Percentiles rank a stretch among this genome's conserved stretches.
Evolutionary conservation across 2,329 filamentous ascomycete genomes (phyloP).

Genomic region (Aureobasidium sp.): DNA sequence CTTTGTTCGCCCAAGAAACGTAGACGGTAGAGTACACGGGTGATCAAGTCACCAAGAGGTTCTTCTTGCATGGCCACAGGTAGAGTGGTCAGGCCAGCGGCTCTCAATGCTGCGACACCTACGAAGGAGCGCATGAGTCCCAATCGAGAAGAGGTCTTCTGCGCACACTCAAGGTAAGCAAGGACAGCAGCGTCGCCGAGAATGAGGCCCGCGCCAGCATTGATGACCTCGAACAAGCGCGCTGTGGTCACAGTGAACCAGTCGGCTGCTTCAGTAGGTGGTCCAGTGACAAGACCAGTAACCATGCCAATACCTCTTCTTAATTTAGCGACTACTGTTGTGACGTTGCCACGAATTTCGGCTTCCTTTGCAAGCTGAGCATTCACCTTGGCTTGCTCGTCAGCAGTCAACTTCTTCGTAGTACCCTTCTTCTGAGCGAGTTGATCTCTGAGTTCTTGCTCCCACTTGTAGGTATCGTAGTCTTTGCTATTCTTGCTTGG

Average conservation of each 20-base stretch:
- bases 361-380: slow-evolving; percentile 84
- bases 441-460: slow-evolving; percentile 80
- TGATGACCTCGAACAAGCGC: slow-evolving; percentile 65
- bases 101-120: slow-evolving; percentile 77
- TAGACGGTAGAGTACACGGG: slow-evolving; percentile 81
- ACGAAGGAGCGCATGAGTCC: slow-evolving; percentile 74
- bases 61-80: slow-evolving; percentile 68
- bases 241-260: slow-evolving; percentile 83
- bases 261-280: slow-evolving; percentile 76
- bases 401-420: slow-evolving; percentile 80
- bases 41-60: slow-evolving; percentile 71
- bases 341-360: slow-evolving; percentile 66
- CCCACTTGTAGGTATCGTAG: slow-evolving; percentile 95
- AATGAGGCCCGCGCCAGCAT: slow-evolving; percentile 72
- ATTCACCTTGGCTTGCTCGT: slow-evolving; percentile 85
- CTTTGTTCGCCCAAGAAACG: slow-evolving; percentile 87
- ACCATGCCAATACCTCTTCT: slow-evolving; percentile 82
- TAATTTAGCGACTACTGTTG: slow-evolving; percentile 61
- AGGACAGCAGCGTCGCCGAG: slow-evolving; percentile 71
- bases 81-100: slow-evolving; percentile 66
- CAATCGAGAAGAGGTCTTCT: slow-evolving; percentile 65
- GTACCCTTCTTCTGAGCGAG: slow-evolving; percentile 89
- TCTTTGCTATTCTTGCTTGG: slow-evolving; percentile 90
- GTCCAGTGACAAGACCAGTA: slow-evolving; percentile 70
- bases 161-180: slow-evolving; percentile 72